phyloP scores from a whole-genome alignment of 192 early-diverging fungal species.

The Diversispora eburnea region DNA sequence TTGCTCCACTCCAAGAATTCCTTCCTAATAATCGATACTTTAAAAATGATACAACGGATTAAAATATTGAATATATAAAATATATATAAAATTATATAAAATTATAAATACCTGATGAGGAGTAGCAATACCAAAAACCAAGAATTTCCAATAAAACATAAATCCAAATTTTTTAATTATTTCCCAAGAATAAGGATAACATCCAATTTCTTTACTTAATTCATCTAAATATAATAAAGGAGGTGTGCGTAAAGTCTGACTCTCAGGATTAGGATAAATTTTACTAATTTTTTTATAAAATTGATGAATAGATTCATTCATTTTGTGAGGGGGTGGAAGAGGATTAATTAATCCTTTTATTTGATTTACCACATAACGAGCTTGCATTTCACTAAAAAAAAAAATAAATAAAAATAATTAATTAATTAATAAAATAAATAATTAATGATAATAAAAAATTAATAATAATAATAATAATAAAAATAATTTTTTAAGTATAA shows the following conservation, averaged over 20 bases:
- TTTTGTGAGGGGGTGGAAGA: background rate
- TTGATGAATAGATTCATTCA: background rate
- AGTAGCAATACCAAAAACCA: background rate
- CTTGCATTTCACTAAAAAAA: constrained; percentile 46
- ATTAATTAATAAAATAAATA: too few relatives aligned
- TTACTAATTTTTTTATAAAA: background rate
- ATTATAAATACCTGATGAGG: background rate
- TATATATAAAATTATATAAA: background rate
- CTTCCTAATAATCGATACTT: background rate
- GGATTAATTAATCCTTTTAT: background rate
- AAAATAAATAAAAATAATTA: background rate
- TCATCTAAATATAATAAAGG: background rate
- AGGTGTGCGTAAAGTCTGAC: background rate
- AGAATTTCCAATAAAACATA: background rate
- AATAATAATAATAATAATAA: background rate
- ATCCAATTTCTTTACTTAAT: background rate
- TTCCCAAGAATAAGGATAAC: background rate
- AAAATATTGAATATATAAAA: background rate
- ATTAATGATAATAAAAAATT: too few relatives aligned
- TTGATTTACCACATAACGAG: constrained; percentile 42
- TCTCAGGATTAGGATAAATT: background rate
- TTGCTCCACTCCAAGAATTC: background rate
- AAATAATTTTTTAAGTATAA: background rate
- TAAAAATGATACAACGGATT: background rate
- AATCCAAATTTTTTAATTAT: background rate